phyloP scores from a whole-genome alignment of 306 rosid species.

The Myrica gale region DNA sequence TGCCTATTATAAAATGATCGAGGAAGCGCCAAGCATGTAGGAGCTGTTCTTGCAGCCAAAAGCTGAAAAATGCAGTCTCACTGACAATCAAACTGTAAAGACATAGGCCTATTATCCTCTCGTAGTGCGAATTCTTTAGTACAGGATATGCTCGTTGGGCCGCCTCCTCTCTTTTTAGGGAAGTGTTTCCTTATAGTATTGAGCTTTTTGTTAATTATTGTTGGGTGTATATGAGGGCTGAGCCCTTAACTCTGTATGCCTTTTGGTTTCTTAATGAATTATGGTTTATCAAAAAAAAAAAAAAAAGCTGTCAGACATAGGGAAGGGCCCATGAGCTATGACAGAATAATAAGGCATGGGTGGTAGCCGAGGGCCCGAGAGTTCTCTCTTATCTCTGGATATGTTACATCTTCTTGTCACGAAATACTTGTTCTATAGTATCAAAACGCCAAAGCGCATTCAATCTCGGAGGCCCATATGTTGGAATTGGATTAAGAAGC shows the following conservation, averaged over 20 bases:
- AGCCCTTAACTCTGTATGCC: too few species aligned
- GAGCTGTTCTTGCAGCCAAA: neutral
- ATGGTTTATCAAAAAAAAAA: too few species aligned
- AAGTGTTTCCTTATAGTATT: too few species aligned
- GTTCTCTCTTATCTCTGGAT: slow-evolving; percentile 8
- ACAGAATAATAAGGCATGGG: slow-evolving; percentile 31
- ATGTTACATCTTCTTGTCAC: slow-evolving; percentile 33
- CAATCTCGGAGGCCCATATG: slow-evolving; percentile 40
- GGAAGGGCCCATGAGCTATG: slow-evolving; percentile 37
- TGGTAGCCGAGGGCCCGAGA: neutral
- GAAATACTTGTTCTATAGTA: slow-evolving; percentile 37
- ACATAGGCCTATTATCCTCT: too few species aligned
- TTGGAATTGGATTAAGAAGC: slow-evolving; percentile 29
- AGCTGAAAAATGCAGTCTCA: neutral
- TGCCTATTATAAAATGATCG: neutral
- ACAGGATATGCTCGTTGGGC: too few species aligned
- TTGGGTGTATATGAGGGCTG: too few species aligned
- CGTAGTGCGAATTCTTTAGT: too few species aligned
- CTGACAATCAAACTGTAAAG: slow-evolving; percentile 5
- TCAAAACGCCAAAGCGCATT: slow-evolving; percentile 21
- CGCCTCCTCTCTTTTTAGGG: too few species aligned
- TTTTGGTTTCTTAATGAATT: too few species aligned
- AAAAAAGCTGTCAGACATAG: neutral
- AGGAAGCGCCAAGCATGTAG: neutral
- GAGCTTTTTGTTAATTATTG: too few species aligned